Base-by-base conservation (phyloP, 208 protist species). In the Leishmania major region DNA sequence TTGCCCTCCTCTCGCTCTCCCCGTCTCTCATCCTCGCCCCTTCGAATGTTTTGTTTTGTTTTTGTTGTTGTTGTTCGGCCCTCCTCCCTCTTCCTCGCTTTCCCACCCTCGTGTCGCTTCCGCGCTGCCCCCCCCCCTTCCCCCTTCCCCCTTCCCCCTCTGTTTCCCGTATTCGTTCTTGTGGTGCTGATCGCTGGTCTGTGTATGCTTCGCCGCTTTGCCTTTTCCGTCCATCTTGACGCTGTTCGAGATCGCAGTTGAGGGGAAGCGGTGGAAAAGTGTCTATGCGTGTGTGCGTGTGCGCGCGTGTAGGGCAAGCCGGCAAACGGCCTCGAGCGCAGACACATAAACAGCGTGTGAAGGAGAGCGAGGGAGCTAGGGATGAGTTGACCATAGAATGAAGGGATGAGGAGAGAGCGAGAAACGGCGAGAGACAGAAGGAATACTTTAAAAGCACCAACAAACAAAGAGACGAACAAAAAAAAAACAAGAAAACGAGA, bases 1-100 rank as follows among this genome's bases (percentile, higher is more conserved):
- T 77, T 73, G 15, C 47, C 62, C 31, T 35, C 72, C 35, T 45
- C 47, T 83, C 59, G 17, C 76, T 80, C 60, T 75, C 76, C 45
- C 59, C 69, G 8, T 60, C 49, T 79, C 55, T 83, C 80, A 35
- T 80, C 72, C 8, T 74, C 35, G 17, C 22, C 59, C 43, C 43
- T 40, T 78, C 37, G 35, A 25, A n/a, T 37, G 7, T 77, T 55
- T 64, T 7, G 45, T 8, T 28, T 25, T n/a, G 19, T n/a, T 4
- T n/a, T 13, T 17, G 51, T 55, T 55, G 51, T 55, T 55, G 15
- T 55, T 22, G 51, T 80, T 75, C 8, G 45, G 10, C 43, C 47
- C 31, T 28, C 64, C 28, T 67, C 31, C 67, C 28, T 69, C 37
- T 53, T 69, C 49, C 37, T 77, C 77, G 22, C 49, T 55, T n/a